Base-by-base conservation (phyloP, 2,329 filamentous ascomycete genomes). In the Pyrenochaeta sp. region DNA sequence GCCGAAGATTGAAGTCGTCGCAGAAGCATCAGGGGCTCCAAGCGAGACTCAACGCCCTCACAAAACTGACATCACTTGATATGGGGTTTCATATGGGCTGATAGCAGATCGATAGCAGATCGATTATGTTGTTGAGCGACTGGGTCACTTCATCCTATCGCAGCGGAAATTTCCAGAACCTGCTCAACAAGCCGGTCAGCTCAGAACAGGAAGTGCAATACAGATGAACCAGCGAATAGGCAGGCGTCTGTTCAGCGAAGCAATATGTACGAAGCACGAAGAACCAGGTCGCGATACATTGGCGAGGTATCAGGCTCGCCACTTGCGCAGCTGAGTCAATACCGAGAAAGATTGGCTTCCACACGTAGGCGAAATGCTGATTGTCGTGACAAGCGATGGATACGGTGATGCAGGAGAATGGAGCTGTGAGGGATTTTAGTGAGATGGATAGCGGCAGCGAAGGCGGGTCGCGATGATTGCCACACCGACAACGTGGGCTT, bases 371-470 rank as follows among this genome's bases (percentile, higher is more conserved):
- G 34, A 32, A 42, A 40, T 64, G 58, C 59, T 50, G 24, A 54
- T 64, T 56, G 59, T 48, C 49, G 54, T 45, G 54, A n/a, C 27
- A 46, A 53, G 48, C 22, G 46, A 49, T 56, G 54, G 45, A 61
- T 53, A 47, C 49, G 50, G 51, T 56, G 51, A 64, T 61, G 63
- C 58, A 65, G 50, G 54, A 60, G 50, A 50, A 49, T 55, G 54
- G 46, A 45, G 46, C 49, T 52, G 40, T 47, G 64, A 59, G 64
- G 64, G 52, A 66, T 66, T 66, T 64, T 51, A 19, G 19, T 60
- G 47, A 30, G 28, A 30, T 30, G 52, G 52, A 52, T 64, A 58
- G 58, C 52, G 61, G 51, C 55, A 56, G 34, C 36, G 50, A 47
- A 47, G n/a, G 50, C 28, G 48, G 50, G 48, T 52, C 43, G 53